Evolutionary conservation across 305 asterid genomes (phyloP).

Genomic region (Ajuga reptans): DNA sequence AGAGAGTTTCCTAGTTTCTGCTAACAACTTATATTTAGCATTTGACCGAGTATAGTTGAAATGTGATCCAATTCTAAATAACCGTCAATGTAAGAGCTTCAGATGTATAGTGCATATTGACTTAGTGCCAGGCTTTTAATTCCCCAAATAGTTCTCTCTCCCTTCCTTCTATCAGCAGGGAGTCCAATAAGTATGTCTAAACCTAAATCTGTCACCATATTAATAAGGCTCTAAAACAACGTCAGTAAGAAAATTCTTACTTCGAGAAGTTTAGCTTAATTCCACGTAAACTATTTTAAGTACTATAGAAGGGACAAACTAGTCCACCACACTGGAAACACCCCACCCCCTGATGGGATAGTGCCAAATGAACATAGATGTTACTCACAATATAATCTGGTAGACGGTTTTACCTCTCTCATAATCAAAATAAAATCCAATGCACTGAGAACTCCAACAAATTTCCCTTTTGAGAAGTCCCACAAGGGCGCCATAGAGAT

Average conservation of each 20-base stretch:
- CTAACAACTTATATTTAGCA: no score
- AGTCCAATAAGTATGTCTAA: no score
- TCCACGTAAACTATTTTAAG: background rate
- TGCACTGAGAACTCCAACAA: constrained; percentile 85
- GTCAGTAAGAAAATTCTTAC: background rate
- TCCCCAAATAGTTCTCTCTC: no score
- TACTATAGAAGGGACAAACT: background rate
- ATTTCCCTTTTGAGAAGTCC: constrained; percentile 66
- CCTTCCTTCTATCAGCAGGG: no score
- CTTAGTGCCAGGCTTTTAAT: no score
- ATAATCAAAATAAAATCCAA: constrained; percentile 77
- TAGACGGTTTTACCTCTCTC: constrained; percentile 58
- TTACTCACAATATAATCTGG: background rate
- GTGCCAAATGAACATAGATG: background rate
- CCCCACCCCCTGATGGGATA: no score
- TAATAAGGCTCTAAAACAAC: background rate
- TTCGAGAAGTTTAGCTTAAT: background rate
- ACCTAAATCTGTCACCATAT: background rate
- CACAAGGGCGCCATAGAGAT: constrained; percentile 71
- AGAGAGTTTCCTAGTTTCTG: background rate
- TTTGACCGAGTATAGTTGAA: no score
- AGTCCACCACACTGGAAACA: background rate
- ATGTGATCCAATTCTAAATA: background rate
- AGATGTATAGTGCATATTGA: background rate
- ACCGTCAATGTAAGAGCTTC: background rate